Evolutionary conservation across 2,329 filamentous ascomycete species (phyloP).

Genomic region (Zymoseptoria brevis): DNA sequence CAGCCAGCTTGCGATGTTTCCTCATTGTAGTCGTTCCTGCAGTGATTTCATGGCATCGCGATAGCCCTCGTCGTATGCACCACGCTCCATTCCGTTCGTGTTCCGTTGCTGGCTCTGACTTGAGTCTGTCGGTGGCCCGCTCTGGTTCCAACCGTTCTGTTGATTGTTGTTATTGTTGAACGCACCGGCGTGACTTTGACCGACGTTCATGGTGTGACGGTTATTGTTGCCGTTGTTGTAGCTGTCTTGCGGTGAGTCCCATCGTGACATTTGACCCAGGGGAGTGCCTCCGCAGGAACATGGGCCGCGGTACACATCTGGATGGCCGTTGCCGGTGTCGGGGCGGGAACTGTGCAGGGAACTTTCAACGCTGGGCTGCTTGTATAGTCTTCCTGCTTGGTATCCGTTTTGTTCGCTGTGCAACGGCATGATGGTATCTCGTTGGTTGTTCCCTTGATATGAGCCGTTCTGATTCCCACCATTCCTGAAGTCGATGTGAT

Average conservation of each 20-base stretch:
- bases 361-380: not conserved
- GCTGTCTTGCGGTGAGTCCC: not conserved
- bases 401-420: not conserved
- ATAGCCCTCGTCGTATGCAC: not conserved
- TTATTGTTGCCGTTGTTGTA: not conserved
- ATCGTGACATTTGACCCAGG: not conserved
- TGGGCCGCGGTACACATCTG: not conserved
- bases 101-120: not conserved
- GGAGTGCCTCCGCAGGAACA: not conserved
- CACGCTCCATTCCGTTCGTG: not conserved
- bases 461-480: not conserved
- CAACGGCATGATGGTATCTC: not conserved
- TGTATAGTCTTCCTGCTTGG: not conserved
- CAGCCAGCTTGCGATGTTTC: not conserved
- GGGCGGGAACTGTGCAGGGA: not conserved
- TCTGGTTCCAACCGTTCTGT: not conserved
- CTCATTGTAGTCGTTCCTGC: not conserved
- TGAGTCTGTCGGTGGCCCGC: not conserved
- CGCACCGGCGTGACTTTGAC: not conserved
- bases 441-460: not conserved
- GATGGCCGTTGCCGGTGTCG: not conserved
- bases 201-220: not conserved
- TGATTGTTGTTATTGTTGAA: not conserved
- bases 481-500: not conserved
- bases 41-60: not conserved